Base-by-base conservation (phyloP, 164 flowering plant species). In the Tinospora cordifolia region DNA sequence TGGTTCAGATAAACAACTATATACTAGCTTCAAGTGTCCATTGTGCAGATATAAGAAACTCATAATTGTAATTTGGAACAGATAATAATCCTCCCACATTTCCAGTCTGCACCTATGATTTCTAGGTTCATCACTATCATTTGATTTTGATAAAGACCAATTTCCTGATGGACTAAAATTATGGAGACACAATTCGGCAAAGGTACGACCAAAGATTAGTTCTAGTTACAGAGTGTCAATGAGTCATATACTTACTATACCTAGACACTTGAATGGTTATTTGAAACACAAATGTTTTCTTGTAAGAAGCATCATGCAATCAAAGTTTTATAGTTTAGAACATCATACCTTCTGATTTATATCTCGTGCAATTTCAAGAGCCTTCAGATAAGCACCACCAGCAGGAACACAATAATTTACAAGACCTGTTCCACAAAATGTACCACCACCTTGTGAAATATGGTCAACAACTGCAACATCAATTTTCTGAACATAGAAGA, bases 291-390 rank as follows among this genome's bases (percentile, higher is more conserved):
- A 30, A 2, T 8, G 0, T 14, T 51, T n/a, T 51, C 59, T 51
- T 51, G 59, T 51, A 51, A 8, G 21, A 41, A 41, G 46, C 46
- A 41, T 41, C 46, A 6, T 51, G 21, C n/a, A 14, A 51, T 17
- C 59, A 8, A 8, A 11, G 22, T 38, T 8, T 15, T 3, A 13
- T 60, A 30, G 44, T 0, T 0, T 12, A 39, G 38, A 73, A 63
- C 8, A 36, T 2, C 30, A 11, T 82, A 90, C 98, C 93, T 92
- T 94, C 78, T 84, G 81, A 79, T 83, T 89, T 77, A 94, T 89
- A 40, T 82, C 84, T 46, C 87, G 82, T 36, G 98, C 98, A 75
- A 94, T 79, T 82, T 89, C 89, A 78, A 94, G 91, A 68, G 97
- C 98, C 77, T 90, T 92, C 39, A 54, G 7, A 74, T 79, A 86